Evolutionary conservation across 768 basidiomycete species (phyloP), one percentile per base, ranked within the genome.

Genomic region (Russula brevipes): DNA sequence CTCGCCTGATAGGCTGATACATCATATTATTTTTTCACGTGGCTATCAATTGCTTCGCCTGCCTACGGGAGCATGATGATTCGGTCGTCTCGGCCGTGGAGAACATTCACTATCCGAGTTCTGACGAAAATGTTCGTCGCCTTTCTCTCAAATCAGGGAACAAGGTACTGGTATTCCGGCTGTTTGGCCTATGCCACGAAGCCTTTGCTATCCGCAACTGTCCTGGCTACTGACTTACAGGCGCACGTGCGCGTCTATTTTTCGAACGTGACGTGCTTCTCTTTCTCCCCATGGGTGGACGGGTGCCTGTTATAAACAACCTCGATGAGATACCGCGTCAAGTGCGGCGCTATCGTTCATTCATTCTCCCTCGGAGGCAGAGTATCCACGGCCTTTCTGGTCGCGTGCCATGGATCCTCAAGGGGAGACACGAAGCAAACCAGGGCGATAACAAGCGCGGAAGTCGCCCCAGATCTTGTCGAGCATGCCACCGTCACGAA

Each of bases 201-300:
- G 24, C 38, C 61, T 44, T 42, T 35, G 17, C 55, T 35, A 35
- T 31, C 45, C 38, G n/a, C 16, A 42, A 9, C 11, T 39, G 47
- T 31, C 49, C 2, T 17, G 19, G 14, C 38, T 39, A 7, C 24
- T 8, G 41, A 53, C 9, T 16, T 35, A 38, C 44, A 16, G 46
- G 49, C 53, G 52, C 62, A 63, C 62, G 62, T 59, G 62, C 24
- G 62, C 30, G 17, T 1, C 31, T 36, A 55, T 49, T 35, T 47
- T 31, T 45, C 16, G 52, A n/a, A 45, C 14, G 11, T 5, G 41
- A 46, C 46, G 11, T 11, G 61, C 46, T 42, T 63, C 57, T 55
- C 10, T 42, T 54, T 52, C 57, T 39, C 30, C 8, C 30, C 49
- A 24, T 36, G 24, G 35, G 42, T 11, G 38, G 14, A 39, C 14